A percentile compares a stretch with the other conserved stretches of the same genome.
These are phyloP conservation scores for Neurospora sp. DNA, from an alignment of 495 filamentous ascomycete species.

Conservation along the genomic window DNA sequence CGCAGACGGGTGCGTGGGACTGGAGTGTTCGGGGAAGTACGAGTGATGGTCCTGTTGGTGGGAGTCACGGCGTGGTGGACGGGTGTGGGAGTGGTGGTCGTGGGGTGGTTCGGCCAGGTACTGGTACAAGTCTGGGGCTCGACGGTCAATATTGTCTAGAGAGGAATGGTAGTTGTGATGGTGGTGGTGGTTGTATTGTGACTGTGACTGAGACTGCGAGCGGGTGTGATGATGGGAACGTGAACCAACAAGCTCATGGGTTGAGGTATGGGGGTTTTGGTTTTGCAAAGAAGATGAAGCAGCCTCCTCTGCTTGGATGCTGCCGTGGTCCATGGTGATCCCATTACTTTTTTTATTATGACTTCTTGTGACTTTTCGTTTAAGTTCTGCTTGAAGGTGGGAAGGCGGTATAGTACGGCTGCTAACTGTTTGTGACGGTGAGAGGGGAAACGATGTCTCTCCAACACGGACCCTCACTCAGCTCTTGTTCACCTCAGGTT, in stretches of 20 bases:
- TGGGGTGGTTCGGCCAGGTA: slow-evolving; percentile 2
- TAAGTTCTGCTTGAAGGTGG: neutral
- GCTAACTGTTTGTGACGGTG: neutral
- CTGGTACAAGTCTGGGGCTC: neutral
- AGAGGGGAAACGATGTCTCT: neutral
- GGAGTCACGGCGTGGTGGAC: slow-evolving; percentile 3
- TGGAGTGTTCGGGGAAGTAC: slow-evolving; percentile 10
- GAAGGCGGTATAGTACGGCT: neutral
- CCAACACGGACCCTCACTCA: neutral
- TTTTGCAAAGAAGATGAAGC: slow-evolving; percentile 6
- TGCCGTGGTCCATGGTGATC: slow-evolving; percentile 29
- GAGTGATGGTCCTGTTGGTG: slow-evolving; percentile 8
- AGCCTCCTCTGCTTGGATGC: slow-evolving; percentile 20
- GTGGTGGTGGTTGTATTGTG: slow-evolving; percentile 3
- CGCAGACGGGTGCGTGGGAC: neutral
- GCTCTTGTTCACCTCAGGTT: neutral
- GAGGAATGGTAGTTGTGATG: slow-evolving; percentile 3
- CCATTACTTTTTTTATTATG: slow-evolving; percentile 11
- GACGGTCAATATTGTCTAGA: neutral
- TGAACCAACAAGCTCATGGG: slow-evolving; percentile 6
- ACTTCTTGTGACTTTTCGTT: neutral
- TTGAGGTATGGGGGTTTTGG: neutral
- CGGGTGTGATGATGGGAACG: slow-evolving; percentile 9
- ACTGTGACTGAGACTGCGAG: slow-evolving; percentile 7
- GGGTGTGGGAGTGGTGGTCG: slow-evolving; percentile 1